Evolutionary conservation across 192 early-diverging fungal genomes (phyloP), one percentile per base, ranked within the genome.

Genomic region (Coemansia sp.): DNA sequence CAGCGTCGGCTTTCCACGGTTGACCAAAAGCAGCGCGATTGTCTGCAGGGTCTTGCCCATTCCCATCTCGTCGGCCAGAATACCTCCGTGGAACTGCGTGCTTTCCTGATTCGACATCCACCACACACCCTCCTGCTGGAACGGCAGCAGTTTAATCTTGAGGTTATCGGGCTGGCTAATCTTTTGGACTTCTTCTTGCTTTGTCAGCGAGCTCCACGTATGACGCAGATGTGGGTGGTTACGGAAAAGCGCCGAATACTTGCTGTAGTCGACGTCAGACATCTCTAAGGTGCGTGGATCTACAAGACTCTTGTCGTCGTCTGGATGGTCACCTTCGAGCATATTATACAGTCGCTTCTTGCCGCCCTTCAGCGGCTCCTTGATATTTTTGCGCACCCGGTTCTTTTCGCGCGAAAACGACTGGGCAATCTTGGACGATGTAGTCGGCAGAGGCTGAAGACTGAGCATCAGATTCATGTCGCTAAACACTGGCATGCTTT

Each of bases 11-110:
- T 81, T 81, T 13, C 79, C 73, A 12, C 67, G 66, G 49, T 87
- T 86, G 33, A 79, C 70, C 10, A 91, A 75, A 21, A 97, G 56
- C 18, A 97, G 77, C 9, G 87, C 84, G 23, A 97, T 93, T 45
- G 89, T 90, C 65, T 95, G 92, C 61, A 97, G 90, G 4, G 95
- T 97, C 71, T 97, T 97, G 47, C 92, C 90, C 90, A 90, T 90
- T 21, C 93, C 93, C 93, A 95, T 96, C 55, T 94, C 89, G 73
- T 93, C 90, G 22, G 86, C 87, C 23, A 89, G 72, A 15, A 91
- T 89, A 3, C 91, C 91, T n/a, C 91, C 89, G 40, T 80, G 77
- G 58, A 85, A 87, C 76, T 81, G 48, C n/a, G 66, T 82, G 37
- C 64, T 59, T 59, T 96, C 93, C 53, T 97, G 92, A 23, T 81